These are phyloP conservation scores for Blastocystis sp. DNA, from an alignment of 352 stramenopile genomes.

Conservation along the genomic window DNA sequence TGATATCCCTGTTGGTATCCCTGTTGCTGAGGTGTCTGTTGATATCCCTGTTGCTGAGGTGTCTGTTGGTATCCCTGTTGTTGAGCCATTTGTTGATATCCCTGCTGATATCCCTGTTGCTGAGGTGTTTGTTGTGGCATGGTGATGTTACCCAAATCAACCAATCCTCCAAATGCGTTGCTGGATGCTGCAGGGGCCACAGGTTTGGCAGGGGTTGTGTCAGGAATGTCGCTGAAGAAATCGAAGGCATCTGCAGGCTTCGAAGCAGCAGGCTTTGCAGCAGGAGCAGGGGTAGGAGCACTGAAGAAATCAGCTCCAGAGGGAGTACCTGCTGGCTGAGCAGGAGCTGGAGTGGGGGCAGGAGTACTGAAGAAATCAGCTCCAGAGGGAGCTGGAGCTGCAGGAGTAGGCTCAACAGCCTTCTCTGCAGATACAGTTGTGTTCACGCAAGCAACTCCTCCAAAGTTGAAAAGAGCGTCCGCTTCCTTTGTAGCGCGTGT, in stretches of 20 bases:
- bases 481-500: constrained; percentile 48
- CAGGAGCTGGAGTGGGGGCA: background rate
- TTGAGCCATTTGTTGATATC: background rate
- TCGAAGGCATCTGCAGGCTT: constrained; percentile 46
- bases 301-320: constrained; percentile 6
- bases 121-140: constrained; percentile 15
- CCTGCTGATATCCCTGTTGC: background rate
- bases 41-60: background rate
- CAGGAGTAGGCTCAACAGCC: background rate
- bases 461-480: constrained; percentile 66
- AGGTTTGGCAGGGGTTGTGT: background rate
- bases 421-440: background rate
- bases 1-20: constrained; percentile 58
- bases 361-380: background rate
- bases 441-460: background rate
- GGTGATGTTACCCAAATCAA: background rate
- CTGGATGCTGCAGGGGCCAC: background rate
- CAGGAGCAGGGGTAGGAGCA: background rate
- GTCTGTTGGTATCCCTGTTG: constrained; percentile 48
- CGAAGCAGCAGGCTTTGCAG: background rate
- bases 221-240: constrained; percentile 56
- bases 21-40: background rate
- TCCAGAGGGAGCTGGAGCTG: background rate
- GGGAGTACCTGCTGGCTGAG: background rate
- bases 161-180: constrained; percentile 43